Percentiles rank a stretch among this genome's conserved stretches.
Conservation (phyloP, 176 grass and related monocot species). For the Phoenix dactylifera region DNA sequence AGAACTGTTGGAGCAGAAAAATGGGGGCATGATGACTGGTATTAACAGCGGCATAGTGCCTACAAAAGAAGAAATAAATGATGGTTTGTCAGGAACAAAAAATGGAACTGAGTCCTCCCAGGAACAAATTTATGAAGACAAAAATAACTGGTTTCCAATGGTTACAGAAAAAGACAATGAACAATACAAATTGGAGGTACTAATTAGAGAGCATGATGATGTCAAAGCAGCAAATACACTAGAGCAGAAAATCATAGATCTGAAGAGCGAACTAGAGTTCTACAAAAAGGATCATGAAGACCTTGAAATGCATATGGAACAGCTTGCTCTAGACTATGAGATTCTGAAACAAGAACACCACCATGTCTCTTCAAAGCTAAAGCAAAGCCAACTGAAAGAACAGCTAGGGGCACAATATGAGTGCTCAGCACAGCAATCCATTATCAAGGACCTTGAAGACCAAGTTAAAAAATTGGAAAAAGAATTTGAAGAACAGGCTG, state of each 20-base stretch:
- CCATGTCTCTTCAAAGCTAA: conserved; percentile 71
- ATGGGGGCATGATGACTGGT: conserved; percentile 43
- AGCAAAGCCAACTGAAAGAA: conserved; percentile 80
- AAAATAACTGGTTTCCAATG: conserved; percentile 33
- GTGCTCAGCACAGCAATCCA: conserved; percentile 74
- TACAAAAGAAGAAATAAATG: conserved; percentile 27
- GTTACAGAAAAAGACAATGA: conserved; percentile 45
- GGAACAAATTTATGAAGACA: conserved; percentile 33
- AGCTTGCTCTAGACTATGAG: conserved; percentile 93
- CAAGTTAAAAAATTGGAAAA: conserved; percentile 67
- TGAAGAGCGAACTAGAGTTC: conserved; percentile 66
- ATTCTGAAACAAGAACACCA: conserved; percentile 97
- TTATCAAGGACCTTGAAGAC: conserved; percentile 81
- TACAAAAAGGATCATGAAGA: conserved; percentile 92
- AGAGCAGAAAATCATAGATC: conserved; percentile 68
- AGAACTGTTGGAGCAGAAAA: conserved; percentile 67
- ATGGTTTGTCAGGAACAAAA: conserved; percentile 32
- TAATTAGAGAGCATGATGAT: conserved; percentile 40
- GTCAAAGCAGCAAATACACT: conserved; percentile 21
- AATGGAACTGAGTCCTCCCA: conserved; percentile 39
- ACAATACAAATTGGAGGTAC: conserved; percentile 48
- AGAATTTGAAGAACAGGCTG: conserved; percentile 55
- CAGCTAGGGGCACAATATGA: conserved; percentile 86
- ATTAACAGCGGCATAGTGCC: background rate
- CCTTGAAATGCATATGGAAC: conserved; percentile 93